These are phyloP conservation scores for Raddia distichophylla DNA, from an alignment of 176 grass and related monocot genomes.

Conservation along the genomic window DNA sequence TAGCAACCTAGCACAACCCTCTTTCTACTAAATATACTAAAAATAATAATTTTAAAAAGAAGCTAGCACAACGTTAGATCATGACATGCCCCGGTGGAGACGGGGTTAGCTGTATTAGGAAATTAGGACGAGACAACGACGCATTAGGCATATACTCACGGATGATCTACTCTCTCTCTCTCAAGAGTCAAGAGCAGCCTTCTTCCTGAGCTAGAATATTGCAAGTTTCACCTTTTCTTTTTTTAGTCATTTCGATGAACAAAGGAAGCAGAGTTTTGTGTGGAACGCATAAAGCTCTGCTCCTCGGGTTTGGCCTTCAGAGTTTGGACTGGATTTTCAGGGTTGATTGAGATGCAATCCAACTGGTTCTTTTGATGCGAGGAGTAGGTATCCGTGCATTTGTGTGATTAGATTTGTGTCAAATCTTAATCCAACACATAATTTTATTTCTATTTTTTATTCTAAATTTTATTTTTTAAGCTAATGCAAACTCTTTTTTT, in stretches of 20 bases:
- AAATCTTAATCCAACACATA: too few relatives aligned
- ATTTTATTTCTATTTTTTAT: too few relatives aligned
- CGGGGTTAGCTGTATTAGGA: constrained; percentile 6
- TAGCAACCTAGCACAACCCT: constrained; percentile 31
- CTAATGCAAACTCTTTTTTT: too few relatives aligned
- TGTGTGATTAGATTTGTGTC: too few relatives aligned
- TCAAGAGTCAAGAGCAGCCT: background rate
- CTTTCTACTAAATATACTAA: too few relatives aligned
- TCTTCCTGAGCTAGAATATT: background rate
- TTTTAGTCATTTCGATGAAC: background rate
- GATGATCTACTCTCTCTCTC: background rate
- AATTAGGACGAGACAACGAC: background rate
- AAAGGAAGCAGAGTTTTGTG: constrained; percentile 26
- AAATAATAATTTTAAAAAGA: too few relatives aligned
- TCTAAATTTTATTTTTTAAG: too few relatives aligned
- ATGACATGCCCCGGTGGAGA: constrained; percentile 8
- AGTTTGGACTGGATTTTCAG: background rate
- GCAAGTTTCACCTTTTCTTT: background rate
- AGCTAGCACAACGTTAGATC: background rate
- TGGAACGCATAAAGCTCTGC: background rate
- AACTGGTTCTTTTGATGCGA: background rate
- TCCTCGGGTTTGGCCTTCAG: background rate
- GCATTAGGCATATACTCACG: constrained; percentile 15
- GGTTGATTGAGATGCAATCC: background rate
- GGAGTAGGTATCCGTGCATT: too few relatives aligned